A percentile compares a stretch with the other conserved stretches of the same genome.
These are phyloP conservation scores for Cadophora malorum DNA, from an alignment of 2,329 filamentous ascomycete species.

Conservation along the genomic window DNA sequence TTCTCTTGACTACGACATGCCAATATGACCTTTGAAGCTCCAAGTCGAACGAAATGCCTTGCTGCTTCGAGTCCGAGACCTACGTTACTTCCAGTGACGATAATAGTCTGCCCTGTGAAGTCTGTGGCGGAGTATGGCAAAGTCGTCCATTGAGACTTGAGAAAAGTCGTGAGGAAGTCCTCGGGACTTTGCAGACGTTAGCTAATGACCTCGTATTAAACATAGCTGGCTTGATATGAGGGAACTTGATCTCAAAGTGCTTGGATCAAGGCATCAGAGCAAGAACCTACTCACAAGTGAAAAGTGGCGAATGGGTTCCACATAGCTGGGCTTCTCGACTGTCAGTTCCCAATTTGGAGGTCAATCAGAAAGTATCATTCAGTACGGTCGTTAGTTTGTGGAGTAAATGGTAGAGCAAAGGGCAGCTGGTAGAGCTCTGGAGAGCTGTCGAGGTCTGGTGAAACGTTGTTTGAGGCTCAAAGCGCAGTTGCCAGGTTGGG, in stretches of 20 bases:
- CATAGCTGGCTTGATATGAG: not conserved
- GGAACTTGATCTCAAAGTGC: not conserved
- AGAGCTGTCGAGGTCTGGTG: not conserved
- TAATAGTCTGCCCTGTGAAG: slow-evolving; percentile 45
- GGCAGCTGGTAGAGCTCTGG: not conserved
- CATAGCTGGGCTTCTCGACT: not conserved
- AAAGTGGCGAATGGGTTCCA: slow-evolving; percentile 19
- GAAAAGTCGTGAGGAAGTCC: slow-evolving; percentile 39
- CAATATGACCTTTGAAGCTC: slow-evolving; percentile 42
- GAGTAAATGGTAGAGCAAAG: slow-evolving; percentile 9
- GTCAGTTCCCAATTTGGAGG: not conserved
- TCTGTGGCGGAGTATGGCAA: slow-evolving; percentile 37
- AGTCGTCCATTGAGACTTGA: slow-evolving; percentile 40
- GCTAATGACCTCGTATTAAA: not conserved
- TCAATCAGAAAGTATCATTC: not conserved
- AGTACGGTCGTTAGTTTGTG: not conserved
- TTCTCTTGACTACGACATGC: slow-evolving; percentile 33
- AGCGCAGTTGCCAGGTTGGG: not conserved
- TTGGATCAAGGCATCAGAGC: not conserved
- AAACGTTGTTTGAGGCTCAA: slow-evolving; percentile 10
- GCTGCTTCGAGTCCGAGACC: slow-evolving; percentile 57
- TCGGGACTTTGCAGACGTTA: slow-evolving; percentile 27
- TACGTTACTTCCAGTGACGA: slow-evolving; percentile 57
- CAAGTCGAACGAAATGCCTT: slow-evolving; percentile 46
- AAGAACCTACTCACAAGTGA: slow-evolving; percentile 1